These are phyloP conservation scores for Hydnomerulius pinastri DNA, from an alignment of 768 basidiomycete species.

Conservation along the genomic window DNA sequence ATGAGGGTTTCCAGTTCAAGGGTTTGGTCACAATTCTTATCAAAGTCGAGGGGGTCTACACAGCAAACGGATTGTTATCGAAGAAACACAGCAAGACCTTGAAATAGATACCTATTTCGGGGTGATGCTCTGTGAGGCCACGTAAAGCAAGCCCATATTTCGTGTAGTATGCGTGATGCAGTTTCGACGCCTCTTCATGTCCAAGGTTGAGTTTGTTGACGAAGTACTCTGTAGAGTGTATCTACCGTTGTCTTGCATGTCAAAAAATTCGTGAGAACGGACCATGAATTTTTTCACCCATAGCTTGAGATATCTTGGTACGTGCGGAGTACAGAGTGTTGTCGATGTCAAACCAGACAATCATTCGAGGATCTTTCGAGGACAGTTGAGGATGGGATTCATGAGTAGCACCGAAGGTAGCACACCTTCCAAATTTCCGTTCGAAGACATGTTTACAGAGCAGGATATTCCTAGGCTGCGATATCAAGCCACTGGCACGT, in stretches of 20 bases:
- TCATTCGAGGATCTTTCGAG: constrained; percentile 50
- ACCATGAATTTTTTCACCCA: constrained; percentile 83
- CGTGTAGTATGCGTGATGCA: constrained; percentile 74
- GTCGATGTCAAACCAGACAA: constrained; percentile 86
- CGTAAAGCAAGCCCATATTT: constrained; percentile 84
- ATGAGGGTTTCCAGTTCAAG: constrained; percentile 83
- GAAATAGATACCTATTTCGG: constrained; percentile 57
- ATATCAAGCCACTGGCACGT: not conserved
- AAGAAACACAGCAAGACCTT: not conserved
- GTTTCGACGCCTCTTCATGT: constrained; percentile 64
- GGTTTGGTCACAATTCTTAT: constrained; percentile 79
- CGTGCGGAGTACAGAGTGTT: constrained; percentile 85
- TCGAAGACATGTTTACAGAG: constrained; percentile 20
- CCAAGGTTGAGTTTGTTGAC: constrained; percentile 64
- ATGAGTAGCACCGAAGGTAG: not conserved
- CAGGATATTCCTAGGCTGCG: constrained; percentile 24
- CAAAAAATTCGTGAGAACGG: constrained; percentile 9
- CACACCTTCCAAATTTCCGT: constrained; percentile 28
- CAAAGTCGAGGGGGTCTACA: constrained; percentile 81
- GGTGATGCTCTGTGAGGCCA: constrained; percentile 75
- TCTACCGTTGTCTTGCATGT: not conserved
- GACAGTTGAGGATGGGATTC: constrained; percentile 1
- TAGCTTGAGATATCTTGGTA: constrained; percentile 71
- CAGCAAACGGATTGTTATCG: not conserved
- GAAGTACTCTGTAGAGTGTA: constrained; percentile 62